Evolutionary conservation across 2,329 filamentous ascomycete genomes (phyloP).

Genomic region (Penicillium freii): DNA sequence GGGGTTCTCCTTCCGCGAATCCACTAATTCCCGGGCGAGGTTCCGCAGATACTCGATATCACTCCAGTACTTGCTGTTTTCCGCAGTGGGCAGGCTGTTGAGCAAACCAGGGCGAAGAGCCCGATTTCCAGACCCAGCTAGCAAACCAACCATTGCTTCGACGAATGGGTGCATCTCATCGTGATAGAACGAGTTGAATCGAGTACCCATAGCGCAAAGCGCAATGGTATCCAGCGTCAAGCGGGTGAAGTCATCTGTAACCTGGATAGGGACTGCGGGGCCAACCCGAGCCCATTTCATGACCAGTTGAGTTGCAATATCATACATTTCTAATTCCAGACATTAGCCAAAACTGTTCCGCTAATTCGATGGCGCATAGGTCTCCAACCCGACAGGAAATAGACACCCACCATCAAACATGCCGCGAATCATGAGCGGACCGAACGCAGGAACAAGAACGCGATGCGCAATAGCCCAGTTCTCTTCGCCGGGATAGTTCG

Average conservation of each 20-base stretch:
- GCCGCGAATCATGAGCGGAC: constrained; percentile 43
- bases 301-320: constrained; percentile 40
- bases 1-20: constrained; percentile 56
- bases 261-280: constrained; percentile 55
- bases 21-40: constrained; percentile 60
- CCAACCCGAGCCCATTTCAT: constrained; percentile 52
- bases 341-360: background rate
- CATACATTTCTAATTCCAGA: constrained; percentile 37
- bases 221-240: constrained; percentile 70
- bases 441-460: constrained; percentile 49
- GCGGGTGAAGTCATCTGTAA: constrained; percentile 68
- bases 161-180: constrained; percentile 70
- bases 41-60: constrained; percentile 49
- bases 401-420: constrained; percentile 42
- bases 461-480: constrained; percentile 66
- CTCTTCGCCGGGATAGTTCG: constrained; percentile 41
- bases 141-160: constrained; percentile 62
- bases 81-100: constrained; percentile 44
- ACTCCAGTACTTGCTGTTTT: constrained; percentile 33
- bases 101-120: constrained; percentile 50
- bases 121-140: constrained; percentile 56
- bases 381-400: background rate
- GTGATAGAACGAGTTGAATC: constrained; percentile 73
- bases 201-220: constrained; percentile 67
- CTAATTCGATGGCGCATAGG: background rate